phyloP scores from a whole-genome alignment of 768 basidiomycete genomes.

The Suillus plorans region DNA sequence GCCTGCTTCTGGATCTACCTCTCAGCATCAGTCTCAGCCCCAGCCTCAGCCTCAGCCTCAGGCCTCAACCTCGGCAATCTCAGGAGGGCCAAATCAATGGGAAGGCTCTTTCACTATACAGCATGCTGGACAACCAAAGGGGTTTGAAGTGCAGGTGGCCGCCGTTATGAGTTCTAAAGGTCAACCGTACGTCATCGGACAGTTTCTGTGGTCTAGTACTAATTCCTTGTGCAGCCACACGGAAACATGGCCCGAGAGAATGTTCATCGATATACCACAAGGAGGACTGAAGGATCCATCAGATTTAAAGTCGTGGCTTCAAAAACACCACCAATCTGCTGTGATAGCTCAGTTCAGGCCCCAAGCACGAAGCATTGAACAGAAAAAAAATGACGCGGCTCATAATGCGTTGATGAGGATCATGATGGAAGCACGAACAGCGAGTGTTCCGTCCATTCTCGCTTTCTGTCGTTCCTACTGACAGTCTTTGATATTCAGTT shows the following conservation, averaged over 20 bases:
- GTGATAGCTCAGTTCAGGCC: conserved; percentile 41
- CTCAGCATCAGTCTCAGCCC: neutral
- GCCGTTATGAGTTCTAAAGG: conserved; percentile 21
- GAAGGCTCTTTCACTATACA: conserved; percentile 42
- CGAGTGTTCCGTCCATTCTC: conserved; percentile 30
- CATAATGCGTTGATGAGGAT: conserved; percentile 42
- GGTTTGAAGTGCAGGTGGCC: conserved; percentile 35
- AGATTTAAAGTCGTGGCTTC: conserved; percentile 51
- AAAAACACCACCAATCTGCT: conserved; percentile 32
- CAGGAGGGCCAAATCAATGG: conserved; percentile 35
- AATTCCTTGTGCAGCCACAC: conserved; percentile 38
- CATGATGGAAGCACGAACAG: conserved; percentile 44
- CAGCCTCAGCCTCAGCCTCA: neutral
- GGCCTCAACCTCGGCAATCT: conserved; percentile 2
- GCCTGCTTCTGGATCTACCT: neutral
- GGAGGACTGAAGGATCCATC: conserved; percentile 38
- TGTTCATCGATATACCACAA: conserved; percentile 42
- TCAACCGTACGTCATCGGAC: conserved; percentile 35
- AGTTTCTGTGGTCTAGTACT: conserved; percentile 2
- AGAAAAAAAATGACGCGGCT: conserved; percentile 40
- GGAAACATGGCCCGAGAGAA: conserved; percentile 51
- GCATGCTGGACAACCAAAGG: conserved; percentile 30
- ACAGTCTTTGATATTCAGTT: conserved; percentile 35
- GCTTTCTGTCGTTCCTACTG: neutral
- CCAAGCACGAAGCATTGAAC: conserved; percentile 33